A percentile compares a stretch with the other conserved stretches of the same genome.
Evolutionary conservation across 345 rosid species (phyloP).

Genomic region (Eucalyptus erythrocorys): DNA sequence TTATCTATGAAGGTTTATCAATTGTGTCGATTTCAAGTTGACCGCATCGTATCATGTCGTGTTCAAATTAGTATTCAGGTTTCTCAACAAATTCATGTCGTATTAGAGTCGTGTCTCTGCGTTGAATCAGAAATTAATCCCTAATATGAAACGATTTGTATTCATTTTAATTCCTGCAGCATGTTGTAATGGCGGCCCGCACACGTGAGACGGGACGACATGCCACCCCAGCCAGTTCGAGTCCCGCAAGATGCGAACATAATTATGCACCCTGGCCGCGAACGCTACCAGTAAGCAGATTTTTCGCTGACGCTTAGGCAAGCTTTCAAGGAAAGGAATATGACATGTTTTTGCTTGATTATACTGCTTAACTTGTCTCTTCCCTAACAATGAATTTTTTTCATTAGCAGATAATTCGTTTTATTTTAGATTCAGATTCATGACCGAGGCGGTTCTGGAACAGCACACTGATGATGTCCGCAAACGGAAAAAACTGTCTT

Average conservation of each 20-base stretch:
- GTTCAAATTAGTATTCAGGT: background rate
- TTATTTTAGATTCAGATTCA: background rate
- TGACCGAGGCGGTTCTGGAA: background rate
- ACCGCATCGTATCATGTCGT: fast-evolving
- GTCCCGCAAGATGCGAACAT: background rate
- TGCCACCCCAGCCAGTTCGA: background rate
- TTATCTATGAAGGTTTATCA: fast-evolving
- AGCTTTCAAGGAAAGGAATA: background rate
- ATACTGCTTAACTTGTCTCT: background rate
- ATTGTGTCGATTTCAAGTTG: fast-evolving
- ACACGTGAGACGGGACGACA: no score
- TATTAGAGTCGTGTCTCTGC: background rate
- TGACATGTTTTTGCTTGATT: background rate
- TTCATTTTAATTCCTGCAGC: background rate
- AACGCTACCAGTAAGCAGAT: background rate
- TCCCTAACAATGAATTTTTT: background rate
- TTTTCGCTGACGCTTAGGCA: background rate
- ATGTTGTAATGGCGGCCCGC: background rate
- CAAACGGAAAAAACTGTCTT: background rate
- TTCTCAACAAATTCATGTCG: background rate
- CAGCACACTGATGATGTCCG: background rate
- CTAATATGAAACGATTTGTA: background rate
- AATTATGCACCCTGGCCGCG: background rate
- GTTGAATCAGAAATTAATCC: background rate
- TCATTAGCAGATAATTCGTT: background rate